Percentiles rank a stretch among this genome's conserved stretches.
These are phyloP conservation scores for Yamadazyma membranifaciens DNA, from an alignment of 1,139 yeast genomes.

Conservation along the genomic window DNA sequence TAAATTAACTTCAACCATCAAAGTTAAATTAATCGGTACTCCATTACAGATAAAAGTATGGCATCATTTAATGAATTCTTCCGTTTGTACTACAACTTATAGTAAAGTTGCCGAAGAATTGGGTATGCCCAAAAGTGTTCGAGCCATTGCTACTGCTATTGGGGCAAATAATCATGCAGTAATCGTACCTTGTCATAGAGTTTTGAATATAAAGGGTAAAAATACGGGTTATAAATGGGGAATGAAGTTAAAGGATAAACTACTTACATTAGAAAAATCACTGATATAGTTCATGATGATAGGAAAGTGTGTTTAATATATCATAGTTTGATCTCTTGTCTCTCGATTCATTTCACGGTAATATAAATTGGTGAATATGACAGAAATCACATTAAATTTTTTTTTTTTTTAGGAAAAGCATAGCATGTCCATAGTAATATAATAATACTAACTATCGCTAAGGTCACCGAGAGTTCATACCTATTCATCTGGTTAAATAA, in stretches of 20 bases:
- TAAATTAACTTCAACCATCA: background rate
- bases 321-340: background rate
- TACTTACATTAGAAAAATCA: slow-evolving; percentile 1
- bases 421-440: no score
- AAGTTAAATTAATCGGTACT: slow-evolving; percentile 1
- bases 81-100: background rate
- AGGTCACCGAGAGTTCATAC: no score
- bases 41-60: slow-evolving; percentile 3
- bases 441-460: no score
- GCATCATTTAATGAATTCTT: slow-evolving; percentile 1
- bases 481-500: no score
- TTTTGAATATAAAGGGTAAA: slow-evolving; percentile 3
- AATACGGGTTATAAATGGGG: slow-evolving; percentile 8
- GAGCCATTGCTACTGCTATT: slow-evolving; percentile 6
- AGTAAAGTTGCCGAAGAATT: slow-evolving; percentile 1
- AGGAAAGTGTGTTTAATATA: no score
- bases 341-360: no score
- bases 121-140: slow-evolving; percentile 1
- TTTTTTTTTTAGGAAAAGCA: no score
- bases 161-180: slow-evolving; percentile 4
- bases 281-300: no score
- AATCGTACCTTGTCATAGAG: slow-evolving; percentile 6
- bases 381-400: no score
- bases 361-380: no score
- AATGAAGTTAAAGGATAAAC: slow-evolving; percentile 1